Evolutionary conservation across 192 early-diverging fungal genomes (phyloP).

Genomic region (Coemansia aciculifera): DNA sequence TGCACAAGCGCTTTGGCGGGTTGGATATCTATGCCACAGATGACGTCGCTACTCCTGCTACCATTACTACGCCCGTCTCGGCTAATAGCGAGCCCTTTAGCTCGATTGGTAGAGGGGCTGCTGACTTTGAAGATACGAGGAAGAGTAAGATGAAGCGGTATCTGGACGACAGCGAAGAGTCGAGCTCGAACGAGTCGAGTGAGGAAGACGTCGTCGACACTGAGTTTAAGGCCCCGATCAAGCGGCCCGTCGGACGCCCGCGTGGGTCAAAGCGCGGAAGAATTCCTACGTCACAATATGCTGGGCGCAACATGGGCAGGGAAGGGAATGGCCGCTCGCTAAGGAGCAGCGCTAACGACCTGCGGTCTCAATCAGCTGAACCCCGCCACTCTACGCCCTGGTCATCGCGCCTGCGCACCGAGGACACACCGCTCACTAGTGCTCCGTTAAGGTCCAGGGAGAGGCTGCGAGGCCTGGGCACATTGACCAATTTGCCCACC

Average conservation of each 20-base stretch:
- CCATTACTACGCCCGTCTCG: not conserved
- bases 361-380: not conserved
- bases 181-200: not conserved
- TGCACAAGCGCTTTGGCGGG: constrained; percentile 28
- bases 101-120: not conserved
- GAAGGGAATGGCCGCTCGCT: not conserved
- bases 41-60: not conserved
- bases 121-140: not conserved
- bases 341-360: not conserved
- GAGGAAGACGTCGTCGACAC: not conserved
- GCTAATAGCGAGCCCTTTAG: not conserved
- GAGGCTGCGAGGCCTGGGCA: not conserved
- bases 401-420: constrained; percentile 4
- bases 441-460: not conserved
- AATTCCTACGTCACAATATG: not conserved
- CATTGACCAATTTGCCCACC: not conserved
- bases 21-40: not conserved
- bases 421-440: not conserved
- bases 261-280: constrained; percentile 6
- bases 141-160: not conserved
- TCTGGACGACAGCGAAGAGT: constrained; percentile 1
- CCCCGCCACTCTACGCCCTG: not conserved
- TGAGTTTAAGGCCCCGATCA: not conserved
- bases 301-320: not conserved
- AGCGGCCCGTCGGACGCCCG: constrained; percentile 5